Percentiles rank a stretch among this genome's conserved stretches.
phyloP scores from a whole-genome alignment of 306 rosid species.

The Prunus padus region DNA sequence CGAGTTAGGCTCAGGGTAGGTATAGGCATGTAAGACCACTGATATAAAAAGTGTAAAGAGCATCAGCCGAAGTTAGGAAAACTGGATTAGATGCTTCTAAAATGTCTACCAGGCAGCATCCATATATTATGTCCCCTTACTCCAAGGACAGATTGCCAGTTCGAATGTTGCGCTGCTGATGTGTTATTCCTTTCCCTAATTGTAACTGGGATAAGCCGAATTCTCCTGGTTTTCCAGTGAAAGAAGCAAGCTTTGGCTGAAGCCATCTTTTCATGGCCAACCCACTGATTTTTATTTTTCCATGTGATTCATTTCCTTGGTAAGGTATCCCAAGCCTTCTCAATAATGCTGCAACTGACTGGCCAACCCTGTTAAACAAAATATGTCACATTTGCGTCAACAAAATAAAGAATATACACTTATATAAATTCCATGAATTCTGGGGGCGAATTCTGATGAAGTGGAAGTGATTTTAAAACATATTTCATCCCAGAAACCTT shows the following conservation, averaged over 20 bases:
- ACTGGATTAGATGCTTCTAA: constrained; percentile 34
- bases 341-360: constrained; percentile 65
- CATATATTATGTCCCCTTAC: constrained; percentile 28
- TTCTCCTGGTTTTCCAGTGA: constrained; percentile 61
- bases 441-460: not conserved
- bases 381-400: not conserved
- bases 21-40: not conserved
- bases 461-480: not conserved
- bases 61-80: constrained; percentile 43
- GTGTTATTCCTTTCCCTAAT: constrained; percentile 60
- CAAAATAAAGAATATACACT: not conserved
- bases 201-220: constrained; percentile 53
- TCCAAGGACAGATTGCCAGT: constrained; percentile 61
- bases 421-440: not conserved
- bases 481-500: not conserved
- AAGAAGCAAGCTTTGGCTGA: constrained; percentile 69
- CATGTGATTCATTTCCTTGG: constrained; percentile 73
- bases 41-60: not conserved
- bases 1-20: not conserved
- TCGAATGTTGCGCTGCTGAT: constrained; percentile 83
- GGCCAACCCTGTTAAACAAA: constrained; percentile 70
- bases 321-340: constrained; percentile 76
- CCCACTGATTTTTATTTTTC: constrained; percentile 76
- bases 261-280: constrained; percentile 66
- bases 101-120: constrained; percentile 34